Conservation (phyloP, 345 rosid species). For the Eucalyptus sp. region DNA sequence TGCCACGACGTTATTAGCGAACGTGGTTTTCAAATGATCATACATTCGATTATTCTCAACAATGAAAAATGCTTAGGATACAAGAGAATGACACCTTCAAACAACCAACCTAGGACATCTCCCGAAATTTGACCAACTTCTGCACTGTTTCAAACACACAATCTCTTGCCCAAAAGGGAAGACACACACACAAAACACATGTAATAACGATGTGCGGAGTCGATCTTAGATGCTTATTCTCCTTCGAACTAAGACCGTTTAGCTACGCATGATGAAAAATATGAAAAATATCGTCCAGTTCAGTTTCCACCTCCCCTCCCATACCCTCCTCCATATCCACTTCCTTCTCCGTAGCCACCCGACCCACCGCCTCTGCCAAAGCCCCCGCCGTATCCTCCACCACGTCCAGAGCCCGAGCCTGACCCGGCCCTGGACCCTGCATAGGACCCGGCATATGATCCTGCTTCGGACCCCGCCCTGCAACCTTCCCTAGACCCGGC, state of each 20-base stretch:
- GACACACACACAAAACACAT: background rate
- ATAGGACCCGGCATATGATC: conserved; percentile 5
- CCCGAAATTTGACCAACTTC: background rate
- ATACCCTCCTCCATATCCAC: background rate
- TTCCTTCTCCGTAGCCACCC: background rate
- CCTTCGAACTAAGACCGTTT: background rate
- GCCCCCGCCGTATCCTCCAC: background rate
- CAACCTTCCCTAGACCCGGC: conserved; percentile 1
- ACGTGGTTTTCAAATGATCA: background rate
- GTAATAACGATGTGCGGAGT: background rate
- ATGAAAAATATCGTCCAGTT: background rate
- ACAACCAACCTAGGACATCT: background rate
- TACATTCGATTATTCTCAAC: background rate
- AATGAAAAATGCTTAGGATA: background rate
- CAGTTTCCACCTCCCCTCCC: background rate
- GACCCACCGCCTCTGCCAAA: background rate
- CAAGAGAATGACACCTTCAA: background rate
- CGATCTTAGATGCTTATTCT: background rate
- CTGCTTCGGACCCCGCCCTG: conserved; percentile 6
- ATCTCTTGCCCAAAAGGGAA: background rate
- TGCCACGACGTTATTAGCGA: background rate
- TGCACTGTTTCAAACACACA: background rate
- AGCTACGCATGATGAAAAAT: background rate
- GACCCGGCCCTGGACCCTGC: conserved; percentile 3
- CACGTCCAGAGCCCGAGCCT: background rate